Conservation (phyloP, 2,329 filamentous ascomycete genomes). For the Monilinia laxa region DNA sequence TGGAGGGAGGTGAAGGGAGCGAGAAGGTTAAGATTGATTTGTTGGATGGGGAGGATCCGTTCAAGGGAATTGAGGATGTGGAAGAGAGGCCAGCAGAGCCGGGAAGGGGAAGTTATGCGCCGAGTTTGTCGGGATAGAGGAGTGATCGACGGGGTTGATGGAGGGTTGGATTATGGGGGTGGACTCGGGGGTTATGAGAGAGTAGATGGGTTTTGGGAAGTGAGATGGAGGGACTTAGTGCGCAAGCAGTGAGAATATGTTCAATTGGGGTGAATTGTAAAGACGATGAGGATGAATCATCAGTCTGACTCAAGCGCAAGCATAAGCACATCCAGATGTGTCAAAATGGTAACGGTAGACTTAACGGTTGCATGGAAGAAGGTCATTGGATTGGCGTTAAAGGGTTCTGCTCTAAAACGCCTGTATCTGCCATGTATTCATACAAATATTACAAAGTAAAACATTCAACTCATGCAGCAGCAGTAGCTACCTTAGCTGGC, state of each 20-base stretch:
- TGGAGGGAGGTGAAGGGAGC: slow-evolving; percentile 59
- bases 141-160: not conserved
- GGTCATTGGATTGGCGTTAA: slow-evolving; percentile 20
- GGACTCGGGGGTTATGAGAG: not conserved
- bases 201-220: slow-evolving; percentile 10
- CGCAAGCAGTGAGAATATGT: not conserved
- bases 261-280: not conserved
- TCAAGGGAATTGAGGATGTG: slow-evolving; percentile 52
- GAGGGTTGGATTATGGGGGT: not conserved
- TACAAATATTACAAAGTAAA: slow-evolving; percentile 35
- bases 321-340: slow-evolving; percentile 12
- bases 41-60: slow-evolving; percentile 70
- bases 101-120: slow-evolving; percentile 40
- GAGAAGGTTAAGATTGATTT: slow-evolving; percentile 66
- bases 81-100: slow-evolving; percentile 45
- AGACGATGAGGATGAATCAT: not conserved
- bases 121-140: slow-evolving; percentile 35
- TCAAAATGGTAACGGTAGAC: not conserved
- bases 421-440: slow-evolving; percentile 37
- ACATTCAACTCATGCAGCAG: slow-evolving; percentile 29
- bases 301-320: not conserved
- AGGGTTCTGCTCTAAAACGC: slow-evolving; percentile 33
- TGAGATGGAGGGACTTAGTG: not conserved
- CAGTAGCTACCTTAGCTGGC: slow-evolving; percentile 39
- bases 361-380: slow-evolving; percentile 24